Evolutionary conservation across 2,329 filamentous ascomycete species (phyloP), one percentile per base, ranked within the genome.

Genomic region (Fusarium piperis): DNA sequence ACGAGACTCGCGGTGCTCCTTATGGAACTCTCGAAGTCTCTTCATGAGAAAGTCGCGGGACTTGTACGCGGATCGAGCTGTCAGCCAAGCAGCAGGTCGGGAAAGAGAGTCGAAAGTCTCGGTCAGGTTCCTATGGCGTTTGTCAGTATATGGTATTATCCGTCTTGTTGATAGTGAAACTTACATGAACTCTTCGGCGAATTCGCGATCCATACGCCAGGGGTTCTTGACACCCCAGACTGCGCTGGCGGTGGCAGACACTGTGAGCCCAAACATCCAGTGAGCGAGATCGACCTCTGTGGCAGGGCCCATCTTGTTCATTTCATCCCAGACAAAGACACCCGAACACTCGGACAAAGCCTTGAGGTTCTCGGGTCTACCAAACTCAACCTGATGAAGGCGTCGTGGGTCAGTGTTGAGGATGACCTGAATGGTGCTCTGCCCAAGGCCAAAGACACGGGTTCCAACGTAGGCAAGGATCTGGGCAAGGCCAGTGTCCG

Each of bases 181-280:
- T 74, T 65, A 74, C 78, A 79, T 78, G 60, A 79, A 79, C 26
- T 78, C 76, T 13, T 75, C 67, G 2, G 76, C 68, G 48, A 79
- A 79, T 53, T 79, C 76, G 6, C 62, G 61, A 20, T 79, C 78
- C 65, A 76, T 73, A 3, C 76, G 71, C 78, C 78, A 79, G 4
- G 78, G 78, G 56, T 79, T 79, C 35, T 73, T 58, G 4, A 71
- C 67, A 6, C 78, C 78, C 78, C 78, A 79, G 20, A 79, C 76
- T 20, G 78, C 76, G 35, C 68, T 78, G 1, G 78, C 78, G 9
- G 78, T 75, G n/a, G 77, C 76, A n/a, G 78, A 74, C 9, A 77
- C 75, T 6, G 77, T 73, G 39, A 78, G 23, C 13, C 75, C 70
- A 60, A 79, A 79, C 30, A 79, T 67, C 78, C 77, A 79, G 11